Base-by-base conservation (phyloP, 306 rosid species). In the Purshia tridentata region DNA sequence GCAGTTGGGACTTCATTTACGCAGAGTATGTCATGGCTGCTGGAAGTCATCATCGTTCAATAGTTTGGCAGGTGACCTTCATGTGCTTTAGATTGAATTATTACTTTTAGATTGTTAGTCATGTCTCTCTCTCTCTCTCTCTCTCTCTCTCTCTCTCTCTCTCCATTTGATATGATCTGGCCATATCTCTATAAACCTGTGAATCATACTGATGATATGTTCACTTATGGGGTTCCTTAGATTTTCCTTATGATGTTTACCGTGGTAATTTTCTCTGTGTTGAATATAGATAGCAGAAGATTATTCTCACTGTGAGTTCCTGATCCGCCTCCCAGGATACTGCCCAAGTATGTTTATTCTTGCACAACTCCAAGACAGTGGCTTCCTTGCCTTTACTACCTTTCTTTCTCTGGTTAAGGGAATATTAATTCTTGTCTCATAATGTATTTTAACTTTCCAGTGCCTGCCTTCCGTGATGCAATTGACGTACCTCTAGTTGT, bases 1-100 rank as follows among this genome's bases (percentile, higher is more conserved):
- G 78, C 89, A 94, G 99, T 84, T 95, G 99, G 99, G 99, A 95
- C 92, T 95, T 90, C 86, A 95, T 95, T 82, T 95, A 95, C 54
- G 99, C 98, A 19, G 97, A 91, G 63, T 91, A 95, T 84, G 92
- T 91, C 72, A 88, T 94, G 99, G 99, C 87, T 63, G 99, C 99
- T 64, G 99, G 99, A 56, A 73, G 80, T 75, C 86, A 91, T 85
- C 91, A 90, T 72, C 95, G 99, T 45, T 88, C 99, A 63, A 95
- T 88, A 67, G 97, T 91, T 49, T 95, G 97, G 99, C 97, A 94
- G 99, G 99, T 91, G 59, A 81, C 20, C 16, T 5, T 74, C 41
- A 51, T 68, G 51, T 82, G 62, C 74, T 65, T 70, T 18, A 65
- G 63, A 49, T 40, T 35, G 44, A 73, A 76, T 60, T 55, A 59